Base-by-base conservation (phyloP, 2,329 filamentous ascomycete species). In the Colletotrichum gloeosporioides region DNA sequence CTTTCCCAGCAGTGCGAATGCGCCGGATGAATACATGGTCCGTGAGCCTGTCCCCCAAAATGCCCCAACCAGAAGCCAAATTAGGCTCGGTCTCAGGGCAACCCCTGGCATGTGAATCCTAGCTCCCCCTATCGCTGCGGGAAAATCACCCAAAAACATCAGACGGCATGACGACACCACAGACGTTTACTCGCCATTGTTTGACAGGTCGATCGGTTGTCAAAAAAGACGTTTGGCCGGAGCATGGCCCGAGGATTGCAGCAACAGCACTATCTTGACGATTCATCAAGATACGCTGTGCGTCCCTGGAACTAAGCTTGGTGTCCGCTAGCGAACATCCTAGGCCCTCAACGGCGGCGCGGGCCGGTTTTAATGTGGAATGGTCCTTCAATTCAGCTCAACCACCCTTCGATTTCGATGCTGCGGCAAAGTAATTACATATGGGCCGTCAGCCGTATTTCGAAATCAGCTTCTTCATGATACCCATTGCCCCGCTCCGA, bases 391-490 rank as follows among this genome's bases (percentile, higher is more conserved):
- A 64, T 64, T 64, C 59, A 64, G 25, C 25, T 64, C 8, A 64
- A 10, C 32, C 10, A 36, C 22, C 62, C n/a, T 62, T n/a, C 15
- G 29, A 32, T 32, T 62, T 62, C 15, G 15, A 31, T 16, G 9
- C 27, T 64, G 61, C 63, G 18, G 12, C n/a, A 27, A 68, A 68
- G 22, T 44, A 64, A 57, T 18, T 55, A 39, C 8, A 18, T 4
- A 29, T 22, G 25, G 32, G 25, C 32, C 44, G 27, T 78, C 76
- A 78, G 27, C 89, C 92, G 84, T 98, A 98, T 82, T 95, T 98
- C 57, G 86, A 86, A 32, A 95, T 86, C 79, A 98, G 86, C 78
- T 87, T 91, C 83, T 89, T 91, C 94, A 98, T 97, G 71, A 98
- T 97, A 6, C 90, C 89, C 84, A 96, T 90, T 32, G 96, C 95